Percentiles rank a stretch among this genome's conserved stretches.
Evolutionary conservation across 305 asterid species (phyloP).

Genomic region (Solanum hybrid): DNA sequence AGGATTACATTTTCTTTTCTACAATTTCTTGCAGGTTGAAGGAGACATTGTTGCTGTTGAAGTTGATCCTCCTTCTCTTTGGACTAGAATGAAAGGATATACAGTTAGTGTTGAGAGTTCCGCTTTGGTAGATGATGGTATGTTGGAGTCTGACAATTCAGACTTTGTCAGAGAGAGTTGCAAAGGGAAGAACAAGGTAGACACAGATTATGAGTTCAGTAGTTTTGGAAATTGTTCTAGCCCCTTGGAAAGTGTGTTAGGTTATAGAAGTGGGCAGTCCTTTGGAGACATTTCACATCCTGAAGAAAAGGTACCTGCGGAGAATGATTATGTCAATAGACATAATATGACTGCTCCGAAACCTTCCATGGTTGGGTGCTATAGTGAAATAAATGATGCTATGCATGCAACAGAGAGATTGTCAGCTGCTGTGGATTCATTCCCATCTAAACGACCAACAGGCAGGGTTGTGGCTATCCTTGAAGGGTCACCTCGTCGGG

Average conservation of each 20-base stretch:
- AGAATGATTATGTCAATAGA: slow-evolving; percentile 18
- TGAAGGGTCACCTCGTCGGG: slow-evolving; percentile 50
- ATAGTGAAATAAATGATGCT: slow-evolving; percentile 17
- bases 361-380: slow-evolving; percentile 9
- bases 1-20: not conserved
- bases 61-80: slow-evolving; percentile 60
- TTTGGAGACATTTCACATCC: slow-evolving; percentile 15
- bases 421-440: slow-evolving; percentile 25
- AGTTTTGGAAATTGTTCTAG: slow-evolving; percentile 10
- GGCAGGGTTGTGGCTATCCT: slow-evolving; percentile 70
- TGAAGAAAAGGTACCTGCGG: slow-evolving; percentile 16
- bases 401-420: slow-evolving; percentile 36
- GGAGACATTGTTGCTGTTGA: slow-evolving; percentile 73
- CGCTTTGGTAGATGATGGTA: slow-evolving; percentile 16
- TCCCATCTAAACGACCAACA: slow-evolving; percentile 78
- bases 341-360: slow-evolving; percentile 13
- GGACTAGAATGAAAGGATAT: slow-evolving; percentile 78
- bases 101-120: slow-evolving; percentile 25
- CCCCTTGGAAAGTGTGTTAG: slow-evolving; percentile 12
- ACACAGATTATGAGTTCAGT: slow-evolving; percentile 12
- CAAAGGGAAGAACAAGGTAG: slow-evolving; percentile 36
- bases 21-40: slow-evolving; percentile 43
- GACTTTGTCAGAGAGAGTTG: slow-evolving; percentile 16
- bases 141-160: slow-evolving; percentile 19
- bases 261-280: slow-evolving; percentile 11